Evolutionary conservation across 148 eudicot genomes (phyloP).

Genomic region (Fagopyrum homotropicum): DNA sequence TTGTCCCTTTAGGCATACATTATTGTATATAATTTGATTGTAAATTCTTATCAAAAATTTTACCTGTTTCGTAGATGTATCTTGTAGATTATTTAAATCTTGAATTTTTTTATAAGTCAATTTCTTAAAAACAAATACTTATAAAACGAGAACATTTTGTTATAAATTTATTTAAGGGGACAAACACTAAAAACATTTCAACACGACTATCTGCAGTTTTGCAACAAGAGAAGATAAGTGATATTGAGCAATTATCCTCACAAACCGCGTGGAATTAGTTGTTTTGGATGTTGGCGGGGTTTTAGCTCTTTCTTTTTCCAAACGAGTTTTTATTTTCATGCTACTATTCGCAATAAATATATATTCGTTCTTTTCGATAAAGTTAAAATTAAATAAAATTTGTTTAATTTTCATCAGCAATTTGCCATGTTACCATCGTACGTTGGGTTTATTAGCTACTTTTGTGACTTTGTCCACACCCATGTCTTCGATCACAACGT

Average conservation of each 20-base stretch:
- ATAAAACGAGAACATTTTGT: no score
- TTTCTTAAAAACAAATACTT: no score
- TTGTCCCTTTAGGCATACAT: no score
- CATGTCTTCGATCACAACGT: background rate
- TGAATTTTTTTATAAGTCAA: no score
- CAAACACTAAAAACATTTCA: no score
- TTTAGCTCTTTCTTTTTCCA: background rate
- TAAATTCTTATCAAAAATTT: no score
- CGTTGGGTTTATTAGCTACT: background rate
- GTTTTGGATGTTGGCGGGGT: background rate
- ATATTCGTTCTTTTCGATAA: background rate
- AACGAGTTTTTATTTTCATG: background rate
- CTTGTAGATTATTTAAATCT: no score
- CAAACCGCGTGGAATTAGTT: conserved; percentile 4
- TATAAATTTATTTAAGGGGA: no score
- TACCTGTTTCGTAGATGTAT: no score
- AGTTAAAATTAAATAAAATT: background rate
- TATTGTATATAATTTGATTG: no score
- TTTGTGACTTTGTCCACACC: background rate
- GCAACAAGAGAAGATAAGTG: background rate
- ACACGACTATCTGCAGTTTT: no score
- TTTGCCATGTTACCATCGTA: background rate
- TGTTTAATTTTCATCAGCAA: background rate
- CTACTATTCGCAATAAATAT: background rate
- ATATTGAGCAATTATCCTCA: background rate